Conservation (phyloP, 371 early-diverging fungal species). For the Mucor indicus region DNA sequence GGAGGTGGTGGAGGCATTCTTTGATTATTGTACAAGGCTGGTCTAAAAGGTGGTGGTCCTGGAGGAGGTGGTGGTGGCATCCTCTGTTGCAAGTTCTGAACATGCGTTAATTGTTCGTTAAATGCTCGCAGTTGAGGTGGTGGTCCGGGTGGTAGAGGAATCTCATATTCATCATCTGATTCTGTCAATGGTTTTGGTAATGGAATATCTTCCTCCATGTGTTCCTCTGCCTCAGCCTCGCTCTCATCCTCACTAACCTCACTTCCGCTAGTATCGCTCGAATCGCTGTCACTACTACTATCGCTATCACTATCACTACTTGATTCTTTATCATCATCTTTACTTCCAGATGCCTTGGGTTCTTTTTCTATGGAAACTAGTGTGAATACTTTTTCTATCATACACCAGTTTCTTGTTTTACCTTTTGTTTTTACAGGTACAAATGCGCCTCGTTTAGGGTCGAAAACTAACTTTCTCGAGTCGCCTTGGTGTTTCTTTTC, state of each 20-base stretch:
- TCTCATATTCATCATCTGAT: conserved; percentile 43
- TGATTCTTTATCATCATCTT: conserved; percentile 5
- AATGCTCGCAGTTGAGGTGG: conserved; percentile 40
- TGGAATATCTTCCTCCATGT: conserved; percentile 13
- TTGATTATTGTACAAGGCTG: no score
- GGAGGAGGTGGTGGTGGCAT: conserved; percentile 9
- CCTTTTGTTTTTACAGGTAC: conserved; percentile 44
- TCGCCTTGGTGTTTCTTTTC: conserved; percentile 29
- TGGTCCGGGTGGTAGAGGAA: conserved; percentile 46
- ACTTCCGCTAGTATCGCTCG: conserved; percentile 1
- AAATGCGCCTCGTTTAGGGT: conserved; percentile 42
- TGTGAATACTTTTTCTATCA: neutral
- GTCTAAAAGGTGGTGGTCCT: conserved; percentile 12
- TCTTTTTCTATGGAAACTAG: neutral
- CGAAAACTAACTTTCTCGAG: conserved; percentile 42
- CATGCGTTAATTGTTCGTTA: conserved; percentile 14
- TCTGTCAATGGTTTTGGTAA: conserved; percentile 14
- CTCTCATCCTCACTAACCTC: conserved; percentile 10
- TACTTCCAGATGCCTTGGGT: neutral
- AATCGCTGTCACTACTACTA: conserved; percentile 1
- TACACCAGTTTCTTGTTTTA: conserved; percentile 3
- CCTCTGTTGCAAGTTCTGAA: neutral
- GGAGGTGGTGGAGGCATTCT: conserved; percentile 16
- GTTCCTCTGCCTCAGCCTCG: conserved; percentile 13
- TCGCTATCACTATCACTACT: conserved; percentile 8